Percentiles rank a stretch among this genome's conserved stretches.
Conservation (phyloP, 495 filamentous ascomycete genomes). For the Penicillium herquei region DNA sequence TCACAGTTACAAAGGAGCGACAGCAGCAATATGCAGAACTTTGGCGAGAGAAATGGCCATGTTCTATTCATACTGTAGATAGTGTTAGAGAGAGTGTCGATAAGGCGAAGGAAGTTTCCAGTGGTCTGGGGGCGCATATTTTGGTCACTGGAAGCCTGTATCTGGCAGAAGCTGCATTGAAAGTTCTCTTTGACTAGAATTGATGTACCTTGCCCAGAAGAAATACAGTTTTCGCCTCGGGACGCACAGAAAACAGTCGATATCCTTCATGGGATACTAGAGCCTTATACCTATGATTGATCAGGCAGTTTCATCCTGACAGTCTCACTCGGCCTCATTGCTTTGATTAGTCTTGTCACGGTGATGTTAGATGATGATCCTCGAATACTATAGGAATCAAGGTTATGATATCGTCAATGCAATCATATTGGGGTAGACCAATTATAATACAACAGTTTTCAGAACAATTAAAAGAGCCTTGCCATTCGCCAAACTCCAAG, state of each 20-base stretch:
- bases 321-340: too few relatives aligned
- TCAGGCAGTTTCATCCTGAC: too few relatives aligned
- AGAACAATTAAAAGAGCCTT: conserved; percentile 1
- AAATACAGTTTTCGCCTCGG: too few relatives aligned
- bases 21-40: not conserved
- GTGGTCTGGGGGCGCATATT: conserved; percentile 37
- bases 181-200: not conserved
- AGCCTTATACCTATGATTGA: too few relatives aligned
- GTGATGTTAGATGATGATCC: too few relatives aligned
- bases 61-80: not conserved
- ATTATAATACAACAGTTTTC: not conserved
- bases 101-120: conserved; percentile 16
- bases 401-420: too few relatives aligned
- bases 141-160: conserved; percentile 64
- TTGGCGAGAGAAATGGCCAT: not conserved
- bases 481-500: conserved; percentile 35
- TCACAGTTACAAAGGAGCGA: not conserved
- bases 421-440: too few relatives aligned
- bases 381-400: too few relatives aligned
- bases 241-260: too few relatives aligned
- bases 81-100: conserved; percentile 12
- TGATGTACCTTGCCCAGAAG: too few relatives aligned
- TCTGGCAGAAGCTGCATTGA: conserved; percentile 28
- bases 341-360: too few relatives aligned
- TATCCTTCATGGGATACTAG: too few relatives aligned